Evolutionary conservation across 2,329 filamentous ascomycete genomes (phyloP).

Genomic region (Scleromitrula shiraiana): DNA sequence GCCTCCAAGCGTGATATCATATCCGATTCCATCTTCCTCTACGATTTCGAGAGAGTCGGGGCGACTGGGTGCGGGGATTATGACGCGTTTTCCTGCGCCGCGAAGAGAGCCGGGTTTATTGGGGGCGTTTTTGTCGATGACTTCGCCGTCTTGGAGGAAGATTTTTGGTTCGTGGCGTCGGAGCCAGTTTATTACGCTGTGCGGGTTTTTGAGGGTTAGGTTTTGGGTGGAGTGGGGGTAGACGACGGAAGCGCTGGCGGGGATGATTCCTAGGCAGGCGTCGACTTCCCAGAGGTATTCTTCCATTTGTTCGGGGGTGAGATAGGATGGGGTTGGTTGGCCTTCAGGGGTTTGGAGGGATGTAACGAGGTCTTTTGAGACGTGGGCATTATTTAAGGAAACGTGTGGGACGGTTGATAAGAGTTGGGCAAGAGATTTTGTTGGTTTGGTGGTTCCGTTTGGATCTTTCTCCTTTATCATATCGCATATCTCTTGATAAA

Average conservation of each 20-base stretch:
- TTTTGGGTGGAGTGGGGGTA: slow-evolving; percentile 37
- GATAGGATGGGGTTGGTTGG: slow-evolving; percentile 50
- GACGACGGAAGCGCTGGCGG: slow-evolving; percentile 25
- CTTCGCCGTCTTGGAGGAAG: slow-evolving; percentile 56
- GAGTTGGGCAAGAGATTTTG: slow-evolving; percentile 26
- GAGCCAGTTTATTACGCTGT: slow-evolving; percentile 94
- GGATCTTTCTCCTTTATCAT: slow-evolving; percentile 21
- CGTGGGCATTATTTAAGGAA: slow-evolving; percentile 12
- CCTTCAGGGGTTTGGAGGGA: slow-evolving; percentile 39
- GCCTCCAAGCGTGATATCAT: slow-evolving; percentile 25
- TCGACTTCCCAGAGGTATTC: slow-evolving; percentile 59
- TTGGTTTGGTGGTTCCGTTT: slow-evolving; percentile 13
- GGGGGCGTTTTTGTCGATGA: slow-evolving; percentile 35
- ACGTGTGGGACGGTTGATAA: slow-evolving; percentile 23
- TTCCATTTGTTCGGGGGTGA: slow-evolving; percentile 63
- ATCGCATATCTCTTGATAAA: slow-evolving; percentile 22
- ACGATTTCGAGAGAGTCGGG: slow-evolving; percentile 30
- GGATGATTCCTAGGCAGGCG: slow-evolving; percentile 30
- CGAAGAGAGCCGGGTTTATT: slow-evolving; percentile 30
- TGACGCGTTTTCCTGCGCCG: slow-evolving; percentile 30
- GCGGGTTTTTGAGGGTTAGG: slow-evolving; percentile 64
- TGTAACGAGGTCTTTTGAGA: slow-evolving; percentile 30
- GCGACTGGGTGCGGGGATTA: slow-evolving; percentile 27
- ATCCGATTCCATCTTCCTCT: slow-evolving; percentile 30
- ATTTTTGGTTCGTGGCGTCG: slow-evolving; percentile 76